phyloP scores from a whole-genome alignment of 1,284 basidiomycete species.

The Sanghuangporus sanghuang region DNA sequence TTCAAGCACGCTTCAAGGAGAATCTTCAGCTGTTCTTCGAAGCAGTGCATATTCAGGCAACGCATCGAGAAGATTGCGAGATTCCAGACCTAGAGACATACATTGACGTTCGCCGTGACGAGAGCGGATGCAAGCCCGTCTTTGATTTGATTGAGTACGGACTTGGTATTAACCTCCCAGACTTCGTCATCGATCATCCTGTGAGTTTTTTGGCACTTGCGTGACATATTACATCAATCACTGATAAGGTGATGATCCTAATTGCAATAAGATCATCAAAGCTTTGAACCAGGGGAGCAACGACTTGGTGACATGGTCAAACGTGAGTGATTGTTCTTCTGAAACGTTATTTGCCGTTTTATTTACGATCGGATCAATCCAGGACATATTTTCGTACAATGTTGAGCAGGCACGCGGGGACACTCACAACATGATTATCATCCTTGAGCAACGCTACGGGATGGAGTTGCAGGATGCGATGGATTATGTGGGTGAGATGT shows the following conservation, averaged over 20 bases:
- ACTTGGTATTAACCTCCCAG: slow-evolving; percentile 34
- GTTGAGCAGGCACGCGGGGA: slow-evolving; percentile 38
- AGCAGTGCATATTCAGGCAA: slow-evolving; percentile 32
- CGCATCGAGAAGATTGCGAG: slow-evolving; percentile 27
- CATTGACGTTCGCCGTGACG: slow-evolving; percentile 30
- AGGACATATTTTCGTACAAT: slow-evolving; percentile 43
- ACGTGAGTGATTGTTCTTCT: slow-evolving; percentile 27
- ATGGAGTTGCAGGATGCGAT: slow-evolving; percentile 35
- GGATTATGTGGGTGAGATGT: slow-evolving; percentile 36
- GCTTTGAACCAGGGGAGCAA: slow-evolving; percentile 34
- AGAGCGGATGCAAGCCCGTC: slow-evolving; percentile 33
- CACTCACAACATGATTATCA: slow-evolving; percentile 39
- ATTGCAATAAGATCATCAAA: slow-evolving; percentile 24
- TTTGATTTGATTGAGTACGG: slow-evolving; percentile 39
- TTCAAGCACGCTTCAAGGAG: slow-evolving; percentile 31
- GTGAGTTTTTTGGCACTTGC: slow-evolving; percentile 8
- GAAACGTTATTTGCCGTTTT: neutral
- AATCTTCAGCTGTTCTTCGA: slow-evolving; percentile 34
- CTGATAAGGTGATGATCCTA: slow-evolving; percentile 13
- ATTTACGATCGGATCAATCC: slow-evolving; percentile 5
- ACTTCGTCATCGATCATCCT: slow-evolving; percentile 33
- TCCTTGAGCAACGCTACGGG: slow-evolving; percentile 26
- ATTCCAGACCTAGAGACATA: slow-evolving; percentile 36
- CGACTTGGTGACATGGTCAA: slow-evolving; percentile 38
- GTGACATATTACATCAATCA: slow-evolving; percentile 11